phyloP scores from a whole-genome alignment of 2,329 filamentous ascomycete genomes.

The Pseudohalonectria lignicola region DNA sequence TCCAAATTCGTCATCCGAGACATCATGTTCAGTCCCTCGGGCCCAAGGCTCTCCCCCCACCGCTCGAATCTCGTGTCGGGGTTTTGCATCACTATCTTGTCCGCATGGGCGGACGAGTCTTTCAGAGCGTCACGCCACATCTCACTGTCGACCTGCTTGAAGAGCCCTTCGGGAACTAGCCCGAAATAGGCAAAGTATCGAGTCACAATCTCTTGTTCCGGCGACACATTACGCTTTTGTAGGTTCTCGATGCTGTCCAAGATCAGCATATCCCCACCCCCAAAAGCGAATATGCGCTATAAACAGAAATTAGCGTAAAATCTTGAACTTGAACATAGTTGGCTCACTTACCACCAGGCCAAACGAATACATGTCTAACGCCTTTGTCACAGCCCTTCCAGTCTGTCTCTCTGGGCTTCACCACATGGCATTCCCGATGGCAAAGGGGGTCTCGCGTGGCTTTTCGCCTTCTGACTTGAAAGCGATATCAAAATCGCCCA shows the following conservation, averaged over 20 bases:
- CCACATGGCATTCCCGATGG: not conserved
- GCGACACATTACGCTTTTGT: not conserved
- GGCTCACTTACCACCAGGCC: not conserved
- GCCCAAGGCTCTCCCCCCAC: not conserved
- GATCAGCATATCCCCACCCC: not conserved
- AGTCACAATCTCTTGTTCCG: not conserved
- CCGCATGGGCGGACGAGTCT: not conserved
- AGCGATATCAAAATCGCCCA: not conserved
- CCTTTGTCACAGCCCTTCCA: not conserved
- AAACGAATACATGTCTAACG: not conserved
- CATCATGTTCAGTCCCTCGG: not conserved
- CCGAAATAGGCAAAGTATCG: not conserved
- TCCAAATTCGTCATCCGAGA: not conserved
- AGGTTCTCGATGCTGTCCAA: not conserved
- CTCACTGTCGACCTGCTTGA: not conserved
- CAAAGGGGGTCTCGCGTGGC: not conserved
- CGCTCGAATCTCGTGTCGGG: not conserved
- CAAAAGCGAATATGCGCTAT: not conserved
- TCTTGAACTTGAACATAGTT: not conserved
- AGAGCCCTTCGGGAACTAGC: not conserved
- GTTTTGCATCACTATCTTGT: not conserved
- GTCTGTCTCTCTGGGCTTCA: not conserved
- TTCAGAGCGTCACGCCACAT: not conserved
- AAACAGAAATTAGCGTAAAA: not conserved
- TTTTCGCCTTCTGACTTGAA: not conserved